Base-by-base conservation (phyloP, 208 protist genomes). In the Plasmodiophora brassicae region DNA sequence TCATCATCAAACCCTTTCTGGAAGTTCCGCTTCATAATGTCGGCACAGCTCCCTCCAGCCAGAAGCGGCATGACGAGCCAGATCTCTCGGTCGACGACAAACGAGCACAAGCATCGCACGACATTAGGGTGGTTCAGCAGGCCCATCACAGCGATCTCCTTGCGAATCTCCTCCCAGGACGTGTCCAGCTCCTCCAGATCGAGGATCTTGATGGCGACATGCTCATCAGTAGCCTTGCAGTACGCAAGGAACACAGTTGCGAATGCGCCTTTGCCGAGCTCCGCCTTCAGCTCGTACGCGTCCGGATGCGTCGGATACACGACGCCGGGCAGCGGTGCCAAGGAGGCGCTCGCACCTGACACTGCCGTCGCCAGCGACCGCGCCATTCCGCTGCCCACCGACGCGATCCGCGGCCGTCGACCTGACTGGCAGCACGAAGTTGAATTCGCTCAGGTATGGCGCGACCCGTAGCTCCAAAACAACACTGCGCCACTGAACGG, bases 11-110 rank as follows among this genome's bases (percentile, higher is more conserved):
- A 45, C 32, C 87, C 87, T 14, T 85, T 87, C 28, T 38, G 87
- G n/a, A 85, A 85, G 8, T 86, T 86, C 39, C 83, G 39, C 28
- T 84, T 71, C 60, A 89, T 78, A 36, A 78, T 78, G n/a, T 78
- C 65, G n/a, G 87, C 54, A 28, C 46, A 85, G 38, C 53, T 86
- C 20, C 87, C 65, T 14, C 65, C 65, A 32, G 65, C 65, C n/a
- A 78, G n/a, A 38, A 89, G 14, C 1, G 87, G 87, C 87, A 89
- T 89, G 28, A 89, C 87, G 1, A 89, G 28, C 87, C 87, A 87
- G 20, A 85, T 46, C 60, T 87, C 87, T 28, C 83, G 60, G 20
- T 41, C 87, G 8, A 28, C 71, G 8, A 89, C 87, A 46, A 89
- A 89, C 1, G 87, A 54, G 71, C 46, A 86, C 8, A 86, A 46